A percentile compares a stretch with the other conserved stretches of the same genome.
phyloP scores from a whole-genome alignment of 257 asterid species.

The Solanum piurae region DNA sequence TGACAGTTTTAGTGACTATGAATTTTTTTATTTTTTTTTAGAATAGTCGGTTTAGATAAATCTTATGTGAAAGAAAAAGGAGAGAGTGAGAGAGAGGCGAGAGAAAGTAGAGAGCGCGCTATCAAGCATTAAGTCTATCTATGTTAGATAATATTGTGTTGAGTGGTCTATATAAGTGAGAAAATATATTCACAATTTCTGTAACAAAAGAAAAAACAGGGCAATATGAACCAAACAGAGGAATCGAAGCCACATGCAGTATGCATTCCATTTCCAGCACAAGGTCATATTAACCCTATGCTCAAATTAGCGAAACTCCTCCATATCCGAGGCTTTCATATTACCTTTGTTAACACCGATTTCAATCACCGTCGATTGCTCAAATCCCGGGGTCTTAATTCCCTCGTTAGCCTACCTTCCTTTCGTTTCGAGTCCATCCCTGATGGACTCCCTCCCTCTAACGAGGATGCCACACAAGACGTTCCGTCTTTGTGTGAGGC shows the following conservation, averaged over 20 bases:
- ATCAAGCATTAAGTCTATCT: no score
- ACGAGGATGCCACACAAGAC: constrained; percentile 14
- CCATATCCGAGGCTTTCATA: constrained; percentile 17
- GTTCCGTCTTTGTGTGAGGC: constrained; percentile 6
- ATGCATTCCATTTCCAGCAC: constrained; percentile 25
- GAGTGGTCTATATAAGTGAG: not conserved
- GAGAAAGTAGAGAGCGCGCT: not conserved
- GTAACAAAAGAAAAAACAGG: not conserved
- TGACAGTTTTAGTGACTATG: not conserved
- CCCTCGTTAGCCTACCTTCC: not conserved
- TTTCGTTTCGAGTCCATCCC: constrained; percentile 16
- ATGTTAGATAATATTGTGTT: not conserved
- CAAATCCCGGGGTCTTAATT: not conserved
- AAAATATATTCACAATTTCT: not conserved
- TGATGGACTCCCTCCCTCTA: constrained; percentile 20
- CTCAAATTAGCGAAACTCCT: constrained; percentile 21
- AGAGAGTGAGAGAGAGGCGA: not conserved
- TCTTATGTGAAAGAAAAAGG: not conserved
- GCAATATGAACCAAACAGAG: not conserved
- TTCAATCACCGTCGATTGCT: constrained; percentile 9
- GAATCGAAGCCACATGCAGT: constrained; percentile 14
- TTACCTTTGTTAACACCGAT: constrained; percentile 21
- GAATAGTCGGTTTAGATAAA: no score
- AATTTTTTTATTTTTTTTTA: no score
- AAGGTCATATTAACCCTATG: constrained; percentile 30